phyloP scores from a whole-genome alignment of 352 stramenopile genomes.

The Globisporangium cederbergense region DNA sequence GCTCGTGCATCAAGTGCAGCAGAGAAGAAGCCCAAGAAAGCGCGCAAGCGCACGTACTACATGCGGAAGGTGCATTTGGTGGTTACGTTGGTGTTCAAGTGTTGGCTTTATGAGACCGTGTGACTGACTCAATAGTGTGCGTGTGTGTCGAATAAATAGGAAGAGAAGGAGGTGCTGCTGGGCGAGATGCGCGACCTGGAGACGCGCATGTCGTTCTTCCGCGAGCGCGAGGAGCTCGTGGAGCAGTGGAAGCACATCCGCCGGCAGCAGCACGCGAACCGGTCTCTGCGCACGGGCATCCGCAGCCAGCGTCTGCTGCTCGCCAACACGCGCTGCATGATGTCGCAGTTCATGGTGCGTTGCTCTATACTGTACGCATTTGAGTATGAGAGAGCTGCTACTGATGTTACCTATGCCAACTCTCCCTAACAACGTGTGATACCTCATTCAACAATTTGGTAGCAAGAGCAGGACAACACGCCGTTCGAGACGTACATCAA shows the following conservation, averaged over 20 bases:
- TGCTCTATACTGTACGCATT: neutral
- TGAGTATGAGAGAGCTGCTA: neutral
- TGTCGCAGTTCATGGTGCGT: slow-evolving; percentile 33
- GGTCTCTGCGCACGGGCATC: slow-evolving; percentile 25
- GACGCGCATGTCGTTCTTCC: slow-evolving; percentile 25
- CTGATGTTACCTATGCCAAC: too few relatives aligned
- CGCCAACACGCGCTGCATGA: slow-evolving; percentile 31
- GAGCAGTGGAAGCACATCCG: slow-evolving; percentile 25
- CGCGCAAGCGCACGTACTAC: slow-evolving; percentile 37
- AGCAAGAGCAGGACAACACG: slow-evolving; percentile 30
- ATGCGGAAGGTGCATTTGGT: slow-evolving; percentile 30
- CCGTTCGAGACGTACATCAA: slow-evolving; percentile 33
- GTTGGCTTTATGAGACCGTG: too few relatives aligned
- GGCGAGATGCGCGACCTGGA: slow-evolving; percentile 25
- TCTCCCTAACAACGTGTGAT: neutral
- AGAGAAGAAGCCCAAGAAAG: slow-evolving; percentile 15
- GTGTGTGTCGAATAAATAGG: slow-evolving; percentile 8
- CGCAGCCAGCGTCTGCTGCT: slow-evolving; percentile 36
- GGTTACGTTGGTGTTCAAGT: too few relatives aligned
- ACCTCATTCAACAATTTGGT: neutral
- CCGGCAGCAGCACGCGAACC: slow-evolving; percentile 24
- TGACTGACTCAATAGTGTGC: neutral
- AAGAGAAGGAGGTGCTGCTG: slow-evolving; percentile 35
- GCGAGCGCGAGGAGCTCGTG: slow-evolving; percentile 18
- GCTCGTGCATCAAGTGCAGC: neutral